Evolutionary conservation across 768 basidiomycete species (phyloP).

Genomic region (Mycena epipterygia): DNA sequence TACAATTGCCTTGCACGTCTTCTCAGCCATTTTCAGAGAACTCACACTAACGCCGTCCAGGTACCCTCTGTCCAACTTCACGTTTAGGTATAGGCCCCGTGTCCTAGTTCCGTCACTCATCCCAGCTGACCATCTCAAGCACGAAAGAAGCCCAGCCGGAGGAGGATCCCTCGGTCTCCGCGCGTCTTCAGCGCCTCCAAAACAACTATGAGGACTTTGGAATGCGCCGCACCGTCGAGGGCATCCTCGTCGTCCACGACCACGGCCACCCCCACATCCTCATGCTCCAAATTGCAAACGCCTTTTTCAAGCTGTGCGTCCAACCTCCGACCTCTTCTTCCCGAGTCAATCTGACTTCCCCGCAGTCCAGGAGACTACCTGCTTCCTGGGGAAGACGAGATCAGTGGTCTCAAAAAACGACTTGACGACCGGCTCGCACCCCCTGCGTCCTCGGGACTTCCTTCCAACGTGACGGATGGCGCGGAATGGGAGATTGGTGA

Average conservation of each 20-base stretch:
- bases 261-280: slow-evolving; percentile 98
- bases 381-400: slow-evolving; percentile 95
- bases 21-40: background rate
- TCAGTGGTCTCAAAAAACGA: slow-evolving; percentile 89
- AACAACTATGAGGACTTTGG: slow-evolving; percentile 98
- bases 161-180: slow-evolving; percentile 96
- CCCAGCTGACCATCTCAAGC: slow-evolving; percentile 54
- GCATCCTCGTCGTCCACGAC: slow-evolving; percentile 91
- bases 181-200: slow-evolving; percentile 93
- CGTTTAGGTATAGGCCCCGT: slow-evolving; percentile 75
- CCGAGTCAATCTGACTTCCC: background rate
- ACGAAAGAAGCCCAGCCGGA: slow-evolving; percentile 98
- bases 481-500: slow-evolving; percentile 97
- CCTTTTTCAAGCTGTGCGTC: slow-evolving; percentile 98
- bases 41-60: slow-evolving; percentile 51
- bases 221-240: slow-evolving; percentile 96
- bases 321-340: slow-evolving; percentile 19
- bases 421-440: slow-evolving; percentile 93
- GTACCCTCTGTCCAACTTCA: slow-evolving; percentile 91
- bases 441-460: slow-evolving; percentile 70
- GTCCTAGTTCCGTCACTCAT: slow-evolving; percentile 21
- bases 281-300: slow-evolving; percentile 98
- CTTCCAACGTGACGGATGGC: slow-evolving; percentile 82
- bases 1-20: slow-evolving; percentile 63
- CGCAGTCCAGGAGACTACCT: slow-evolving; percentile 97